Evolutionary conservation across 352 stramenopile species (phyloP), one percentile per base, ranked within the genome.

Genomic region (Globisporangium uncinulatum): DNA sequence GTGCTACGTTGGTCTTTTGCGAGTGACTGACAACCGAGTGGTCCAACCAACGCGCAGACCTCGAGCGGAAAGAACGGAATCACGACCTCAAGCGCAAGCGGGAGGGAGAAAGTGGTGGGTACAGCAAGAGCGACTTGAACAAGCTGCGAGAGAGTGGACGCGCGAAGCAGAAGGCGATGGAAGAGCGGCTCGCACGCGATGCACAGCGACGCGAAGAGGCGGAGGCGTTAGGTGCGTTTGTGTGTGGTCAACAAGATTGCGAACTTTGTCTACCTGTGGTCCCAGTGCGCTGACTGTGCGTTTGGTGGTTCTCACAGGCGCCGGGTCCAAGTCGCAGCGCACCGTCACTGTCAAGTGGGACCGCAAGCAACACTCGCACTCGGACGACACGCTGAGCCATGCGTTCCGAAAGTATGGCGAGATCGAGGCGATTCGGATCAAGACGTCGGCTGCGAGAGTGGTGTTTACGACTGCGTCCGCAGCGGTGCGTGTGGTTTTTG

Each of bases 301-400:
- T 1, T 39, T 39, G 34, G 7, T 8, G 34, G 34, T 39, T 8
- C 34, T 39, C 7, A 39, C 11, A 60, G 43, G 52, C 7, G 50
- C 57, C 43, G 66, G 58, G 14, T 59, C 71, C 15, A 91, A 86
- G 57, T 79, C 82, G 10, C 70, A 89, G 51, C 77, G 83, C 11
- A 90, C 79, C 4, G 76, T 94, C n/a, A 86, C 71, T 5, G 64
- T 94, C 43, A 89, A 89, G 52, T 94, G 83, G 83, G 77, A 89
- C 56, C 73, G 73, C 47, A 78, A 71, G 29, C 68, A 78, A 52
- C 65, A 65, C 19, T 92, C 83, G 15, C 83, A 92, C 58, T 92
- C 81, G 21, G 81, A 92, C 49, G 77, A 91, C 24, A 89, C 81
- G 31, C 73, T 94, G 29, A 87, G 64, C 56, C 62, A 61, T 41